These are phyloP conservation scores for Ochetophila trinervis DNA, from an alignment of 306 rosid genomes.

Conservation along the genomic window DNA sequence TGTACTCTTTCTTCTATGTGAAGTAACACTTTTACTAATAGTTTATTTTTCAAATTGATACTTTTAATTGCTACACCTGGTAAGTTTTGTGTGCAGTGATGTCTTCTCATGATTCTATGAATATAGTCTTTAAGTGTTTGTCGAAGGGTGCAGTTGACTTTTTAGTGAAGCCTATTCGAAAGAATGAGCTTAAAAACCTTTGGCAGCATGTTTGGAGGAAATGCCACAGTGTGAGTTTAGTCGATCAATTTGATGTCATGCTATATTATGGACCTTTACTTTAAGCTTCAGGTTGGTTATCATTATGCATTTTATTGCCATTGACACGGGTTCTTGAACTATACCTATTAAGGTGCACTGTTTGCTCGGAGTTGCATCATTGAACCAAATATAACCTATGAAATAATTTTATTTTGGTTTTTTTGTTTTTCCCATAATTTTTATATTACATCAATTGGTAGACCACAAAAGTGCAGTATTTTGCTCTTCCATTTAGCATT, in stretches of 20 bases:
- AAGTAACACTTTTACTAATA: background rate
- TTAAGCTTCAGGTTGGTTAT: constrained; percentile 4
- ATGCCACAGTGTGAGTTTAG: constrained; percentile 53
- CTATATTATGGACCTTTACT: constrained; percentile 3
- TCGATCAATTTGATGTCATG: background rate
- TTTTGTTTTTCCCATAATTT: background rate
- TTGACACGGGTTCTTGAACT: constrained; percentile 3
- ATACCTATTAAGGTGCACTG: background rate
- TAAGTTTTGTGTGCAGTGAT: constrained; percentile 29
- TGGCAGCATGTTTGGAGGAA: constrained; percentile 72
- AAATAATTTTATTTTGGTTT: background rate
- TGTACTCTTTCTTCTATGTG: background rate
- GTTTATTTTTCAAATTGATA: constrained; percentile 1
- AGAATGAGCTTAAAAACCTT: constrained; percentile 64
- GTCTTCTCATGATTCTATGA: constrained; percentile 59
- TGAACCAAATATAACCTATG: constrained; percentile 1
- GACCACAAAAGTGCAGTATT: background rate
- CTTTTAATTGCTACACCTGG: constrained; percentile 7
- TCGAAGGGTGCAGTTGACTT: constrained; percentile 61
- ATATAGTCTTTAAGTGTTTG: constrained; percentile 52
- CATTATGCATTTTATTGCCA: background rate
- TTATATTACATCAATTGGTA: too few species aligned
- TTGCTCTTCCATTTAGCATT: constrained; percentile 5
- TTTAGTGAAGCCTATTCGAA: constrained; percentile 62
- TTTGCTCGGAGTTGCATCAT: constrained; percentile 1